Evolutionary conservation across 2,329 filamentous ascomycete species (phyloP), one percentile per base, ranked within the genome.

Genomic region (Trichoderma polysporum): DNA sequence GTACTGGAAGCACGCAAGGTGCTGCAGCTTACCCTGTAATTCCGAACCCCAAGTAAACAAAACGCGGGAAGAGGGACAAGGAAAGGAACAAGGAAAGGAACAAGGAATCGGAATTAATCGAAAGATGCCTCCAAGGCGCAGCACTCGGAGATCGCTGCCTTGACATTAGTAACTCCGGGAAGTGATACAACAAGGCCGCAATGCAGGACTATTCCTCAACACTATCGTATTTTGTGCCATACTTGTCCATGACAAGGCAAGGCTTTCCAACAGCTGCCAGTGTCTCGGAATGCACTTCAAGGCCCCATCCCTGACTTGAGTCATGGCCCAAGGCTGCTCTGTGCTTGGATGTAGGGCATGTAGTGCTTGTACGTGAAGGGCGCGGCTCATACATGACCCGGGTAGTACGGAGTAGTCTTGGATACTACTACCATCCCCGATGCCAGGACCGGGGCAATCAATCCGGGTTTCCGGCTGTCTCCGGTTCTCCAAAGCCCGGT

Each of bases 201-300:
- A 58, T n/a, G 17, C 39, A 19, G 39, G n/a, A n/a, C n/a, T n/a
- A n/a, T n/a, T n/a, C n/a, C n/a, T n/a, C 39, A 41, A 8, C 39
- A 19, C 19, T 17, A 19, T 19, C 3, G 8, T 9, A 41, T n/a
- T 41, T 3, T 41, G 1, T n/a, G n/a, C n/a, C n/a, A n/a, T n/a
- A n/a, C n/a, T n/a, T n/a, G 37, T 22, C 27, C 54, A 41, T 41
- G 35, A 41, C 33, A 31, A 17, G 19, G 41, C 57, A 8, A 19
- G 15, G 19, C 10, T 7, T 17, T 19, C 33, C 41, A 17, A 45
- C 47, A 17, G 12, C 29, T n/a, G 19, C 19, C 57, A 19, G 3
- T n/a, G 41, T 19, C 35, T 62, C 59, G 47, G 59, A 22, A 53
- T 62, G n/a, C 47, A 62, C 6, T 62, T 62, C 25, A 62, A 27